A percentile compares a stretch with the other conserved stretches of the same genome.
Evolutionary conservation across 352 stramenopile genomes (phyloP).

Genomic region (Pythium volutum): DNA sequence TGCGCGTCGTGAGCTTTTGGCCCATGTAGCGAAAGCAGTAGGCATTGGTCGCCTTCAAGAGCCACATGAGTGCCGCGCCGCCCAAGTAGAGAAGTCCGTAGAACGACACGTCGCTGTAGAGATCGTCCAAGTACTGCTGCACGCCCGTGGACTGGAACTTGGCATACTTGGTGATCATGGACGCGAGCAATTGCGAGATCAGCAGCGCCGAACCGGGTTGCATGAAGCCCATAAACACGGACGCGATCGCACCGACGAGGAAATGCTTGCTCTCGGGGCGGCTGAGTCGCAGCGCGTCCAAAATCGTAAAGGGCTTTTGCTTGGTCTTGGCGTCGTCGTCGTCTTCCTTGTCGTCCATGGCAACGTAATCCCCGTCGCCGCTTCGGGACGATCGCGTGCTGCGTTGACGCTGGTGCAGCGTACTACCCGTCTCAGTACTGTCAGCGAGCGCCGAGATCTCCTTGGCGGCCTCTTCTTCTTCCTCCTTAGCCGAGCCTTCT

Average conservation of each 20-base stretch:
- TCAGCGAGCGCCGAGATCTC: too few relatives aligned
- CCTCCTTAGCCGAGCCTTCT: not conserved
- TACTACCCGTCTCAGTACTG: not conserved
- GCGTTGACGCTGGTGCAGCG: not conserved
- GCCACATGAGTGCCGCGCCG: conserved; percentile 27
- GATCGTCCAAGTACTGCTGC: conserved; percentile 12
- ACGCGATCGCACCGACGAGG: not conserved
- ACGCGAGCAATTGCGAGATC: conserved; percentile 22
- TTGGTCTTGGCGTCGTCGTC: not conserved
- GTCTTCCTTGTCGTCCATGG: not conserved
- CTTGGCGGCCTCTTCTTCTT: not conserved
- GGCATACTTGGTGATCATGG: conserved; percentile 33
- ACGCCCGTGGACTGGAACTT: conserved; percentile 28
- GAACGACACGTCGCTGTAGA: conserved; percentile 31
- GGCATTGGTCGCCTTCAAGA: conserved; percentile 25
- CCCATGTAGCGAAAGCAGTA: conserved; percentile 50
- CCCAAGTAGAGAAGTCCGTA: conserved; percentile 32
- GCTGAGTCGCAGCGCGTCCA: conserved; percentile 18
- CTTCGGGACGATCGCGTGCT: not conserved
- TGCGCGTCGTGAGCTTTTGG: conserved; percentile 41
- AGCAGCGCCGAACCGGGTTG: conserved; percentile 15
- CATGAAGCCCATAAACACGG: conserved; percentile 10
- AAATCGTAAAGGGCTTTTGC: conserved; percentile 1
- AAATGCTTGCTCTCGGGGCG: conserved; percentile 14
- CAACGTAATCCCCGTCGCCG: not conserved